Conservation (phyloP, 257 asterid genomes). For the Jacaranda mimosifolia region DNA sequence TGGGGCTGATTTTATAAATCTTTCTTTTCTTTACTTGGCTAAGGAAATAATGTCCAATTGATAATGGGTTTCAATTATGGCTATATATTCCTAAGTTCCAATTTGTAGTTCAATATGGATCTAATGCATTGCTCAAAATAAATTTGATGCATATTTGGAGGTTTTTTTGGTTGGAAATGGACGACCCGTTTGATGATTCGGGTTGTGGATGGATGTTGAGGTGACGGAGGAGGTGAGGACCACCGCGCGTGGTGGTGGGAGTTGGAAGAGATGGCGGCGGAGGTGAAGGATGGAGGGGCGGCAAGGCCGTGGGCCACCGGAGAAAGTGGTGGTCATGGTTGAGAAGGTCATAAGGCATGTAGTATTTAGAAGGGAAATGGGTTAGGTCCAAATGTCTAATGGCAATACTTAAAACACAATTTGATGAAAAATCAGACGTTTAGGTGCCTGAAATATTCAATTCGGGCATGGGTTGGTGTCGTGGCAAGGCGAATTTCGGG, state of each 20-base stretch:
- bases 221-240: too few relatives aligned
- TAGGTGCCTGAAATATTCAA: too few relatives aligned
- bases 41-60: too few relatives aligned
- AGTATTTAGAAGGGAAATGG: background rate
- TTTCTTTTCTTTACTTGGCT: too few relatives aligned
- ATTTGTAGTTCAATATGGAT: too few relatives aligned
- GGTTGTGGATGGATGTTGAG: too few relatives aligned
- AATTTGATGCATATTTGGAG: too few relatives aligned
- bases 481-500: too few relatives aligned
- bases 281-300: background rate
- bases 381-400: background rate
- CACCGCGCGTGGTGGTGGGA: background rate
- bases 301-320: background rate
- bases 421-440: background rate
- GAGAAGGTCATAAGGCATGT: background rate
- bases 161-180: background rate
- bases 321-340: background rate
- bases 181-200: background rate
- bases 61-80: too few relatives aligned
- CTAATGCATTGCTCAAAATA: background rate
- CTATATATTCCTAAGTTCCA: too few relatives aligned
- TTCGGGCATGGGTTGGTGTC: too few relatives aligned
- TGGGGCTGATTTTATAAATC: too few relatives aligned
- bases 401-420: background rate
- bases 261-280: background rate